A percentile compares a stretch with the other conserved stretches of the same genome.
phyloP scores from a whole-genome alignment of 495 filamentous ascomycete genomes.

The Penicillium flavigenum region DNA sequence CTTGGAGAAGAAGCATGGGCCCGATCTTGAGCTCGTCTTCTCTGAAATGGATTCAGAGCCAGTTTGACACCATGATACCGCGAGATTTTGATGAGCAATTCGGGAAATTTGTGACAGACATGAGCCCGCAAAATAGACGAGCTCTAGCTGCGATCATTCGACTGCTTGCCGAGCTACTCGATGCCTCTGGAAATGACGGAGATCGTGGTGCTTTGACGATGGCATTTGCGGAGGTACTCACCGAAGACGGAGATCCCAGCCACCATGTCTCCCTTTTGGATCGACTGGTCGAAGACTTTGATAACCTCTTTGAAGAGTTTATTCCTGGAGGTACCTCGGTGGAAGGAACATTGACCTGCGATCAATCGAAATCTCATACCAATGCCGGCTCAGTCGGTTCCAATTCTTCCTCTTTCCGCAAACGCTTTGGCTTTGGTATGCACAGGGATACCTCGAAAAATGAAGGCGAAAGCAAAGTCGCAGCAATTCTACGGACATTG shows the following conservation, averaged over 20 bases:
- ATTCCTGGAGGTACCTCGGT: conserved; percentile 46
- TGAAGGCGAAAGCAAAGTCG: conserved; percentile 63
- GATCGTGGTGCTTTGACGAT: conserved; percentile 87
- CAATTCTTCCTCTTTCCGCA: conserved; percentile 80
- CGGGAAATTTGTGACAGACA: conserved; percentile 67
- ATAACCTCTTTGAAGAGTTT: conserved; percentile 77
- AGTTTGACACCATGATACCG: conserved; percentile 69
- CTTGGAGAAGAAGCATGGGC: conserved; percentile 88
- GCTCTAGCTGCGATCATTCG: conserved; percentile 82
- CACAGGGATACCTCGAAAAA: conserved; percentile 72
- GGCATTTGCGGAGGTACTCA: conserved; percentile 85
- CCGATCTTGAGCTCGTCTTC: conserved; percentile 65
- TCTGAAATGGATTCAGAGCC: conserved; percentile 67
- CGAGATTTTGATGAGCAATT: conserved; percentile 86
- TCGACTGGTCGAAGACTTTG: conserved; percentile 87
- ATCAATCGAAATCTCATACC: conserved; percentile 49
- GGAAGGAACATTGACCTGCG: conserved; percentile 44
- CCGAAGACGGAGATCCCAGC: conserved; percentile 71
- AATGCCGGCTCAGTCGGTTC: conserved; percentile 61
- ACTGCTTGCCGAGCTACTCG: conserved; percentile 82
- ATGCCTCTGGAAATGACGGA: conserved; percentile 91
- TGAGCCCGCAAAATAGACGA: conserved; percentile 89
- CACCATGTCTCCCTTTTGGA: conserved; percentile 89
- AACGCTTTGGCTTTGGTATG: conserved; percentile 76
- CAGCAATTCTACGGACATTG: conserved; percentile 81